Base-by-base conservation (phyloP, 2,329 filamentous ascomycete genomes). In the Neonectria ditissima region DNA sequence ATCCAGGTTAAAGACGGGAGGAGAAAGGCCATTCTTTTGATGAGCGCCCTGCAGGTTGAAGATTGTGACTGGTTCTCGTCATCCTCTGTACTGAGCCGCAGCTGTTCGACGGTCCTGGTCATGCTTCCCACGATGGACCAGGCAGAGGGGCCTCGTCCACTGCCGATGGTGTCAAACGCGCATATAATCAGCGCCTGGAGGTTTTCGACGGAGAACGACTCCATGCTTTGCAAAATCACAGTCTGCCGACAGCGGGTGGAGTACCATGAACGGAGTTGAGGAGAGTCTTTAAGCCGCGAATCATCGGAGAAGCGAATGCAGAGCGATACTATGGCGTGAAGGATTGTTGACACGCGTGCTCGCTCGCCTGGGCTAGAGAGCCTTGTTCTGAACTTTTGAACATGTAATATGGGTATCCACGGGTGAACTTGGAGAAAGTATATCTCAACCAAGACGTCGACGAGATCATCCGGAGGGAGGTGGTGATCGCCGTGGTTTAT, bases 51-150 rank as follows among this genome's bases (percentile, higher is more conserved):
- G 2, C 43, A 52, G 52, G 52, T 75, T 8, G 67, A 44, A 2
- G 65, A 52, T 18, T 67, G 57, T 16, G 51, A 55, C 2, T 43
- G 37, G 4, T 64, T 61, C 14, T 79, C 74, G 20, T 78, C 77
- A 13, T 75, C 70, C 61, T 80, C 79, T 1, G 76, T 74, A 48
- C 73, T 78, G 2, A 81, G 68, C 13, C 78, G 75, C 14, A 80
- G 63, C 47, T 80, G 77, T 43, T 80, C 78, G 3, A 80, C 79
- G 1, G 78, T 80, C 13, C 79, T 65, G 2, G 79, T 76, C 67
- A 80, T 75, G 34, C 75, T 77, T 6, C 78, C 79, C 6, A 80
- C 74, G 43, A 81, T 77, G 1, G 79, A 77, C 73, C 79, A 80
- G 11, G 79, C 76, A 1, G 72, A 77, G 1, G 70, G 70, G 1